Conservation (phyloP, 2,329 filamentous ascomycete species). For the Ilyonectria mors-panacis region DNA sequence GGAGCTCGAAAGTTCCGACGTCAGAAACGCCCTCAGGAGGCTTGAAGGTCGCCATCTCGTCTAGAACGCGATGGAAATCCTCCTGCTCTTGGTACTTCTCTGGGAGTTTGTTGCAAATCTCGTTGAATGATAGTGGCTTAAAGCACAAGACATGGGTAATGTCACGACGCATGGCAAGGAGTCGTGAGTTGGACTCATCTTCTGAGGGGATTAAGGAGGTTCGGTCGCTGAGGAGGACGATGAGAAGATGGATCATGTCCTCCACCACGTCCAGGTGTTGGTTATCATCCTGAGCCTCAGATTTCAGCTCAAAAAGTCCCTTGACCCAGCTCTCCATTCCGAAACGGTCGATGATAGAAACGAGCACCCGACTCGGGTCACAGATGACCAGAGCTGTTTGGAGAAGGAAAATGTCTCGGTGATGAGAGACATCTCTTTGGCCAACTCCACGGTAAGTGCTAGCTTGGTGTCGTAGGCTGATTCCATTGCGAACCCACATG, state of each 20-base stretch:
- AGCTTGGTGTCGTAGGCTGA: conserved; percentile 95
- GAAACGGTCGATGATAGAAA: conserved; percentile 92
- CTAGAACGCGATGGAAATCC: conserved; percentile 86
- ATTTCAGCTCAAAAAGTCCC: conserved; percentile 81
- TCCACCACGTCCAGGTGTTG: conserved; percentile 95
- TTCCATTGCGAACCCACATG: conserved; percentile 98
- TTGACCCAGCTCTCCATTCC: conserved; percentile 90
- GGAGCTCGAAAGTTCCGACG: conserved; percentile 93
- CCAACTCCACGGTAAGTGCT: conserved; percentile 91
- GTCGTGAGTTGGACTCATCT: conserved; percentile 74
- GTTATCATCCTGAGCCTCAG: conserved; percentile 83
- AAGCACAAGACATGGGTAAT: conserved; percentile 96
- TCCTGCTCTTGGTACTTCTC: conserved; percentile 93
- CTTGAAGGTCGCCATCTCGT: conserved; percentile 91
- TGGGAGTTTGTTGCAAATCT: conserved; percentile 87
- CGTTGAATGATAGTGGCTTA: conserved; percentile 94
- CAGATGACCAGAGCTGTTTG: conserved; percentile 93
- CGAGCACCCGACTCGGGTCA: conserved; percentile 85
- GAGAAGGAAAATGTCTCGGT: conserved; percentile 93
- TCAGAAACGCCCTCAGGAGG: conserved; percentile 93
- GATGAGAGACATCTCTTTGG: conserved; percentile 92
- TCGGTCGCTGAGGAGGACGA: conserved; percentile 91
- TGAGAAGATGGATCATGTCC: conserved; percentile 94
- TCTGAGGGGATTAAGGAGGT: conserved; percentile 81
- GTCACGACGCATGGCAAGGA: conserved; percentile 85